Evolutionary conservation across 495 filamentous ascomycete genomes (phyloP).

Genomic region (Apodospora peruviana): DNA sequence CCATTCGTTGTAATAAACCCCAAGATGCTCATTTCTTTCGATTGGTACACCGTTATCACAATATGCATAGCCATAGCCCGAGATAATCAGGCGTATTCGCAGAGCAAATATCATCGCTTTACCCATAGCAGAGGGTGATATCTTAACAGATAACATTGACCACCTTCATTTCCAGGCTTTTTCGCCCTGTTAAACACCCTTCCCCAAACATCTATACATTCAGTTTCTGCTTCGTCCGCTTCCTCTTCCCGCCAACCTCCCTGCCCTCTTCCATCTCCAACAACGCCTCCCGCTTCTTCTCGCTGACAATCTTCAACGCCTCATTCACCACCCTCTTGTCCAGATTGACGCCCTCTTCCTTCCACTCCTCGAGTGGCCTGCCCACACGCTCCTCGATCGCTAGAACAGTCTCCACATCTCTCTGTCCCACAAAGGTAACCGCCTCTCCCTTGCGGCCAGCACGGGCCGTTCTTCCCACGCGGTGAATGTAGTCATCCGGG

Average conservation of each 20-base stretch:
- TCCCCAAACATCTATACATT: no score
- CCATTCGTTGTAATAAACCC: no score
- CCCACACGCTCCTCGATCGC: slow-evolving; percentile 85
- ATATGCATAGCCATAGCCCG: no score
- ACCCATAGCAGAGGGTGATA: no score
- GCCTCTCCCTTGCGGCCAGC: slow-evolving; percentile 77
- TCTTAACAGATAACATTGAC: no score
- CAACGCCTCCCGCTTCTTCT: slow-evolving; percentile 85
- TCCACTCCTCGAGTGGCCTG: slow-evolving; percentile 70
- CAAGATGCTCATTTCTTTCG: no score
- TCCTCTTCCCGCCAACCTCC: slow-evolving; percentile 76
- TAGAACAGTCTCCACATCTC: slow-evolving; percentile 79
- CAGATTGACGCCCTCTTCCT: slow-evolving; percentile 83
- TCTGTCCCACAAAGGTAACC: slow-evolving; percentile 85
- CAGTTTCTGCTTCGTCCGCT: slow-evolving; percentile 53
- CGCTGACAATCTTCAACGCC: slow-evolving; percentile 77
- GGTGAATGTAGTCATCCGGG: slow-evolving; percentile 95
- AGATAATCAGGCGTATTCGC: no score
- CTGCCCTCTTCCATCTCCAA: slow-evolving; percentile 87
- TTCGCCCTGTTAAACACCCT: neutral
- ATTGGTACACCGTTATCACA: no score
- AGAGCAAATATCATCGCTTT: no score
- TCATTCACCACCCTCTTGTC: slow-evolving; percentile 80
- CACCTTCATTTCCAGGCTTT: neutral
- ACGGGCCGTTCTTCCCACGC: slow-evolving; percentile 90